phyloP scores from a whole-genome alignment of 2,329 filamentous ascomycete species.

The Aspergillus pseudoglaucus region DNA sequence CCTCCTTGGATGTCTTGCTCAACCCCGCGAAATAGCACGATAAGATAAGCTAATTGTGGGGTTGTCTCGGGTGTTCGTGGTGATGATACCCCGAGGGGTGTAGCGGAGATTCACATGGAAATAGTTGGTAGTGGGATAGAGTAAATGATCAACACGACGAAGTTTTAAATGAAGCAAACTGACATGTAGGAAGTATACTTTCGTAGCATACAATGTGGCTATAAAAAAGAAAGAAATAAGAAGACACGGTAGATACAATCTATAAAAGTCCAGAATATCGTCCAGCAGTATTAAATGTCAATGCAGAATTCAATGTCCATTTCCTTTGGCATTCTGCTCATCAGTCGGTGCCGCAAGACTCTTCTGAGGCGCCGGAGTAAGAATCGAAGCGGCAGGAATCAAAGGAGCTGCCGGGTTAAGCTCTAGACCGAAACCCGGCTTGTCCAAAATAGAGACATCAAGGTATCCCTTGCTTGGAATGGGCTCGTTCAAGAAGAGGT shows the following conservation, averaged over 20 bases:
- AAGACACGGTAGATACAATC: background rate
- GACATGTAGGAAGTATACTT: too few species aligned
- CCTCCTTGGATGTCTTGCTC: background rate
- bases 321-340: conserved; percentile 17
- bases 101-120: background rate
- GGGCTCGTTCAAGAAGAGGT: conserved; percentile 84
- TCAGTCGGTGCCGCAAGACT: conserved; percentile 34
- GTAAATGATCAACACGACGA: too few species aligned
- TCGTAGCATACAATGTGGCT: too few species aligned
- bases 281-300: background rate
- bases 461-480: conserved; percentile 79
- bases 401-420: conserved; percentile 75
- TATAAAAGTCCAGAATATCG: background rate
- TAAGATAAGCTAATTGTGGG: conserved; percentile 16
- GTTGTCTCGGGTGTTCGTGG: conserved; percentile 20
- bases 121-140: too few species aligned
- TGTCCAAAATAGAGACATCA: conserved; percentile 72
- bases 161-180: too few species aligned
- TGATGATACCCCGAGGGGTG: conserved; percentile 24
- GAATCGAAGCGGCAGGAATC: conserved; percentile 66
- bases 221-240: too few species aligned
- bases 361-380: conserved; percentile 58
- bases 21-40: conserved; percentile 9
- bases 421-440: conserved; percentile 84
- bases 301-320: background rate